Evolutionary conservation across 768 basidiomycete species (phyloP).

Genomic region (Auriscalpium microsporum): DNA sequence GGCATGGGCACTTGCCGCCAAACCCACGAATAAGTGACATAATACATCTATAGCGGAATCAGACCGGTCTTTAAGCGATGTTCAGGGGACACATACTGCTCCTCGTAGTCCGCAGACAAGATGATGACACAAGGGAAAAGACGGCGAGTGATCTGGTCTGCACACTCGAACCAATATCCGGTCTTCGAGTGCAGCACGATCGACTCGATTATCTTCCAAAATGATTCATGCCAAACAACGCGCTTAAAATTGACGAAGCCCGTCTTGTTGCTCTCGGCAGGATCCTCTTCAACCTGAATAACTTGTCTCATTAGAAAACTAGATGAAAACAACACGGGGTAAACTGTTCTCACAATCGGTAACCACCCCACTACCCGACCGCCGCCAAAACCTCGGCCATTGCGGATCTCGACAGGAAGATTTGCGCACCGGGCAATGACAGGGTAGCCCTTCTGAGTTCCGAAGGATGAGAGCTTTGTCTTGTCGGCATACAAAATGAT

Average conservation of each 20-base stretch:
- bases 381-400: slow-evolving; percentile 7
- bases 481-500: slow-evolving; percentile 16
- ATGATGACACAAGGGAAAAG: slow-evolving; percentile 19
- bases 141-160: background rate
- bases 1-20: background rate
- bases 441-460: slow-evolving; percentile 14
- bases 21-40: background rate
- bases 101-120: slow-evolving; percentile 22
- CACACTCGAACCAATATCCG: slow-evolving; percentile 6
- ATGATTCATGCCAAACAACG: slow-evolving; percentile 18
- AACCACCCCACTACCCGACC: slow-evolving; percentile 19
- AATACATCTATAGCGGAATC: background rate
- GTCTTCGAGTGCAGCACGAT: slow-evolving; percentile 4
- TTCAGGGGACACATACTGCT: slow-evolving; percentile 14
- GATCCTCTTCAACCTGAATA: slow-evolving; percentile 5
- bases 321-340: background rate
- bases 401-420: slow-evolving; percentile 9
- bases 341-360: slow-evolving; percentile 14
- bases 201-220: slow-evolving; percentile 8
- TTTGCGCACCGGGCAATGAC: slow-evolving; percentile 14
- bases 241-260: slow-evolving; percentile 14
- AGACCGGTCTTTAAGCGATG: background rate
- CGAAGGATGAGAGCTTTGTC: slow-evolving; percentile 14
- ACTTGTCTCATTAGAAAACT: background rate
- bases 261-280: slow-evolving; percentile 2